phyloP scores from a whole-genome alignment of 306 rosid species.

The Ochetophila trinervis region DNA sequence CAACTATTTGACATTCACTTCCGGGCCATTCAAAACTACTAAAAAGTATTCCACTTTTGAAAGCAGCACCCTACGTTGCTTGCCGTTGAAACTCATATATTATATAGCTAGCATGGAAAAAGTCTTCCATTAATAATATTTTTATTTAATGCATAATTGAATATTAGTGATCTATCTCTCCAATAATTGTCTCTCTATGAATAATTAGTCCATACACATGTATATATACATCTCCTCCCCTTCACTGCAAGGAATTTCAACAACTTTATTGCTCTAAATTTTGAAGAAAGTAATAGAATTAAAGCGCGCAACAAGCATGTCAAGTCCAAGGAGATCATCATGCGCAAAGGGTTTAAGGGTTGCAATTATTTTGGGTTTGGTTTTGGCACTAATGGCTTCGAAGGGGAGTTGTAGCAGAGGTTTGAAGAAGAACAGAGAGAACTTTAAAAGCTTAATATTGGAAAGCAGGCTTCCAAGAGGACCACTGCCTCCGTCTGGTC shows the following conservation, averaged over 20 bases:
- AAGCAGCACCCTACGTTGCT: conserved; percentile 1
- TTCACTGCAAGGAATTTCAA: conserved; percentile 2
- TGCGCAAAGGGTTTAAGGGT: neutral
- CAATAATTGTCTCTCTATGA: too few species aligned
- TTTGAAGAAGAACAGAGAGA: neutral
- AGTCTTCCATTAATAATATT: neutral
- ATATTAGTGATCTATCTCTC: too few species aligned
- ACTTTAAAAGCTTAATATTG: conserved; percentile 31
- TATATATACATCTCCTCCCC: conserved; percentile 11
- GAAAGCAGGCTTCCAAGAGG: conserved; percentile 52
- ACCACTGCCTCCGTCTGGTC: conserved; percentile 72
- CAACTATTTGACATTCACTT: conserved; percentile 15
- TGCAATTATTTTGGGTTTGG: conserved; percentile 19
- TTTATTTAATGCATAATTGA: too few species aligned
- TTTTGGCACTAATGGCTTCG: conserved; percentile 30
- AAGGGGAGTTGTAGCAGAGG: conserved; percentile 38
- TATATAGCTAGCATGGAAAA: neutral
- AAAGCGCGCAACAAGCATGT: conserved; percentile 30
- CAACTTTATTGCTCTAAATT: neutral
- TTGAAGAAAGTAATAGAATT: neutral
- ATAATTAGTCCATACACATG: too few species aligned
- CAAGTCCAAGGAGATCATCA: conserved; percentile 17
- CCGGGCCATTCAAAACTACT: conserved; percentile 4
- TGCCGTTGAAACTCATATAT: conserved; percentile 18
- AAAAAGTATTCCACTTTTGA: conserved; percentile 11